These are phyloP conservation scores for Dalbergia oliveri DNA, from an alignment of 306 rosid genomes.

Conservation along the genomic window DNA sequence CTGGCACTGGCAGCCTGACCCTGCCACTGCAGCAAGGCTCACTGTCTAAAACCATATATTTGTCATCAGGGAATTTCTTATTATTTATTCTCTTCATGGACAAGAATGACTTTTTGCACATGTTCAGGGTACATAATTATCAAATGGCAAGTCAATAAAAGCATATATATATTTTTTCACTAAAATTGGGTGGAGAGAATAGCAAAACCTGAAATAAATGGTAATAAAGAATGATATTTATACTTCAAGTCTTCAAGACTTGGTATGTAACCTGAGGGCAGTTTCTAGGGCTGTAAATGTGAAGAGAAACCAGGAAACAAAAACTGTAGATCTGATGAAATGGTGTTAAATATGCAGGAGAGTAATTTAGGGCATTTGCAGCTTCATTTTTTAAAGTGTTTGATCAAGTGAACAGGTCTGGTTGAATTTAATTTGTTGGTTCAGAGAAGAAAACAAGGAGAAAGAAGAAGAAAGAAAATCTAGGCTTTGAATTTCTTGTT, in stretches of 20 bases:
- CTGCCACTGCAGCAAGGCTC: too few species aligned
- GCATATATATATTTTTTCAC: not conserved
- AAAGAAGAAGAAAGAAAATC: not conserved
- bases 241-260: not conserved
- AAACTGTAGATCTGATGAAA: not conserved
- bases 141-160: conserved; percentile 1
- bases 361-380: not conserved
- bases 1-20: too few species aligned
- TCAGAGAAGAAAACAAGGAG: not conserved
- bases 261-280: not conserved
- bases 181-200: not conserved
- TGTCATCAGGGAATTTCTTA: too few species aligned
- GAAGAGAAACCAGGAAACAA: not conserved
- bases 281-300: not conserved
- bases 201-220: not conserved
- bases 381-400: not conserved
- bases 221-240: not conserved
- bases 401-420: conserved; percentile 17
- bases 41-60: too few species aligned
- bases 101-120: not conserved
- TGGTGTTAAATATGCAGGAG: conserved; percentile 1
- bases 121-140: not conserved
- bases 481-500: not conserved
- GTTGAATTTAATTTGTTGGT: not conserved
- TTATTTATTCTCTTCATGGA: too few species aligned